phyloP scores from a whole-genome alignment of 176 grass and related monocot genomes.

The Aegilops tauschii region DNA sequence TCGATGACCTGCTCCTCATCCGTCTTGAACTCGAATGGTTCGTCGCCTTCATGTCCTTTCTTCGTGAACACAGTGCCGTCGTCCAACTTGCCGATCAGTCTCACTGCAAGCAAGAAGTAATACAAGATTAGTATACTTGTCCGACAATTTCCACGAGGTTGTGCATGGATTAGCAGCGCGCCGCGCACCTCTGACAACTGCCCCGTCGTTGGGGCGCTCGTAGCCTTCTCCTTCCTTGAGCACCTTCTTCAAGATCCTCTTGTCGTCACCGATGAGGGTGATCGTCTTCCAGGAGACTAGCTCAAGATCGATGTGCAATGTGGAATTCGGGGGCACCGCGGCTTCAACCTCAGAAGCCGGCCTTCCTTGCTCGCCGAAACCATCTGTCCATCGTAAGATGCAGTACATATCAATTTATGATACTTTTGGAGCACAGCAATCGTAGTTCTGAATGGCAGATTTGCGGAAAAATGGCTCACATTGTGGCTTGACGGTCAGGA shows the following conservation, averaged over 20 bases:
- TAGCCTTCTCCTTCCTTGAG: slow-evolving; percentile 82
- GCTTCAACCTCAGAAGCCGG: slow-evolving; percentile 41
- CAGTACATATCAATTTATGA: background rate
- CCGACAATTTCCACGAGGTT: background rate
- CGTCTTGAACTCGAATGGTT: slow-evolving; percentile 73
- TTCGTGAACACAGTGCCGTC: slow-evolving; percentile 68
- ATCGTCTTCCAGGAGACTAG: slow-evolving; percentile 77
- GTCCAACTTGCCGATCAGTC: slow-evolving; percentile 56
- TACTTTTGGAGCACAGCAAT: background rate
- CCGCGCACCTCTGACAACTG: slow-evolving; percentile 67
- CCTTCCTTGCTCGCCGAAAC: slow-evolving; percentile 78
- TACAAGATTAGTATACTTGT: background rate
- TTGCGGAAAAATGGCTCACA: slow-evolving; percentile 36
- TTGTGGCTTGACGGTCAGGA: slow-evolving; percentile 84
- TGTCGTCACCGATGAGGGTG: slow-evolving; percentile 67
- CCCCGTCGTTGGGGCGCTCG: slow-evolving; percentile 79
- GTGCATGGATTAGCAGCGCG: background rate
- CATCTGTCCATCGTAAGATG: slow-evolving; percentile 43
- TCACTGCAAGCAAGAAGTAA: slow-evolving; percentile 31
- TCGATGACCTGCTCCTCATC: slow-evolving; percentile 76
- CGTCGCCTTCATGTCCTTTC: slow-evolving; percentile 70
- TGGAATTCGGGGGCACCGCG: slow-evolving; percentile 56
- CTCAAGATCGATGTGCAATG: slow-evolving; percentile 55
- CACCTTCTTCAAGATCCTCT: slow-evolving; percentile 84
- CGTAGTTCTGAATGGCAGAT: background rate